Evolutionary conservation across 1,284 basidiomycete genomes (phyloP).

Genomic region (Tetrapyrgos nigripes): DNA sequence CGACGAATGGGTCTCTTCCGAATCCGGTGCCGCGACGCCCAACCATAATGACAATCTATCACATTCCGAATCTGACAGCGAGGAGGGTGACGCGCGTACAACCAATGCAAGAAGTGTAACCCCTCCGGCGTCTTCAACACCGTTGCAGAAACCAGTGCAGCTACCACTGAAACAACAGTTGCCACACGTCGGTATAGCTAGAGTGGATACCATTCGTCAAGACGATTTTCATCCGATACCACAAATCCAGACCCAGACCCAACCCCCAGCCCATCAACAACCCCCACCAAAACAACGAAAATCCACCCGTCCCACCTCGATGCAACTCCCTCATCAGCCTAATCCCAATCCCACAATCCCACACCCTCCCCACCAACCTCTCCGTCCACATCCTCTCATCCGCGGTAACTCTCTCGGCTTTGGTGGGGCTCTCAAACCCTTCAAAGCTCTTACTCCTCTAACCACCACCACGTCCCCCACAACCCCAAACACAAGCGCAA

Average conservation of each 20-base stretch:
- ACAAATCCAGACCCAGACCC: conserved; percentile 16
- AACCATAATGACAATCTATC: conserved; percentile 53
- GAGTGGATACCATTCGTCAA: conserved; percentile 44
- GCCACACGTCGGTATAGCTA: too few species aligned
- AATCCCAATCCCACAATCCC: conserved; percentile 37
- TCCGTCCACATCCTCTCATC: conserved; percentile 78
- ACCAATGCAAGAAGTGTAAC: conserved; percentile 2
- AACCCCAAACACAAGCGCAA: too few species aligned
- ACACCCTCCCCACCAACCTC: conserved; percentile 30
- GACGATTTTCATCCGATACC: conserved; percentile 34
- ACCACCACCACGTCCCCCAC: conserved; percentile 49
- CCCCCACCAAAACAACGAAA: conserved; percentile 34
- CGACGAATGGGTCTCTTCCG: conserved; percentile 78
- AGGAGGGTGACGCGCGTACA: conserved; percentile 14
- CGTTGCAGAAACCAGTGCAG: conserved; percentile 5
- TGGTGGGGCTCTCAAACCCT: conserved; percentile 44
- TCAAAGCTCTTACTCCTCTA: conserved; percentile 65
- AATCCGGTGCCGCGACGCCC: conserved; percentile 75
- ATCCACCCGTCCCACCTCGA: conserved; percentile 65
- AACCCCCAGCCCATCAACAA: conserved; percentile 22
- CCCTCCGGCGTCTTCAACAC: not conserved
- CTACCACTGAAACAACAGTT: too few species aligned
- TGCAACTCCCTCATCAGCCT: conserved; percentile 61
- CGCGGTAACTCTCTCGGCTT: conserved; percentile 71
- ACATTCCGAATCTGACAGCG: conserved; percentile 42